These are phyloP conservation scores for Claviceps cyperi DNA, from an alignment of 2,329 filamentous ascomycete species.

Conservation along the genomic window DNA sequence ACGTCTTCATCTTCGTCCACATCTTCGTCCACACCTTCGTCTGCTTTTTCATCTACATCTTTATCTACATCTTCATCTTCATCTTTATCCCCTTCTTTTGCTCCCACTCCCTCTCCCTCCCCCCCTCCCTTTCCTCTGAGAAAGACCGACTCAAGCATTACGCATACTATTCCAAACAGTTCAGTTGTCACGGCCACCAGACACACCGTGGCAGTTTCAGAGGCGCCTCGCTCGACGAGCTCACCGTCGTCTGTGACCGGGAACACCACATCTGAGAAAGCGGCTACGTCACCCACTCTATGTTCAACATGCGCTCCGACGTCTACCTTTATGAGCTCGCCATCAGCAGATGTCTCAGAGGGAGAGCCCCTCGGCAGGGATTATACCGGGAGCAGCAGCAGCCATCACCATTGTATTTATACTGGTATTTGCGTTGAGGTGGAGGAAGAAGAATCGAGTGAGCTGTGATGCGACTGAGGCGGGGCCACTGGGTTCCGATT, in stretches of 20 bases:
- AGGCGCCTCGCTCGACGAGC: constrained; percentile 11
- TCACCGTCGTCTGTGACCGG: not conserved
- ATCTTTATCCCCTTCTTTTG: too few species aligned
- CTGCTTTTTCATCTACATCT: too few species aligned
- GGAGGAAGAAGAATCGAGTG: constrained; percentile 6
- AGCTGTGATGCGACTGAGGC: constrained; percentile 3
- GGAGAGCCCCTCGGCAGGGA: constrained; percentile 14
- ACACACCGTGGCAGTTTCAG: constrained; percentile 18
- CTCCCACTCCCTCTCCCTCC: not conserved
- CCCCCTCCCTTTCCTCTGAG: not conserved
- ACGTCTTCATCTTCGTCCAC: too few species aligned
- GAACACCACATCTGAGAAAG: too few species aligned
- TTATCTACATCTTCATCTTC: too few species aligned
- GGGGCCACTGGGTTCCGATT: constrained; percentile 4
- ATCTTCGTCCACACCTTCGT: too few species aligned
- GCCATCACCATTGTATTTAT: constrained; percentile 15
- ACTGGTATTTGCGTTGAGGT: constrained; percentile 10
- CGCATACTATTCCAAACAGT: constrained; percentile 21
- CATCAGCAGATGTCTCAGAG: not conserved
- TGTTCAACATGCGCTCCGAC: not conserved
- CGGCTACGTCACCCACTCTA: not conserved
- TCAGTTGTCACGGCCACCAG: constrained; percentile 20
- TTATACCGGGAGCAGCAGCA: constrained; percentile 20
- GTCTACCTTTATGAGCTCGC: not conserved
- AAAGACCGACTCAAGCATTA: constrained; percentile 23